Evolutionary conservation across 1,139 yeast genomes (phyloP), one percentile per base, ranked within the genome.

Genomic region (Scheffersomyces titani): DNA sequence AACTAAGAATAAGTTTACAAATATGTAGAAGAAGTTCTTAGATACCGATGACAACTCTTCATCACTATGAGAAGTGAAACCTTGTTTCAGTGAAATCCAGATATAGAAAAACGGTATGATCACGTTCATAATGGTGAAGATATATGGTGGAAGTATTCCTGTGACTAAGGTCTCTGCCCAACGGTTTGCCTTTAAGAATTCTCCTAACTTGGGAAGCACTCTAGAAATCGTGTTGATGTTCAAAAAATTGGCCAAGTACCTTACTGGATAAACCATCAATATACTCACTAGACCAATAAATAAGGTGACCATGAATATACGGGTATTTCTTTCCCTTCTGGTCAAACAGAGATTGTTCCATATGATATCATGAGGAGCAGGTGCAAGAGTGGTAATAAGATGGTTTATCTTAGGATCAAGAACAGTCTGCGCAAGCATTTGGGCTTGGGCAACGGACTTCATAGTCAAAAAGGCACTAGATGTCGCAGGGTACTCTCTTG

Each of bases 351-450:
- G 72, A 64, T 90, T 89, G 51, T 85, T 84, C 97, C 97, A 91
- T 54, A 89, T 80, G 21, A 91, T 86, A 69, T 91, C 97, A 60
- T 87, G 88, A 2, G 97, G 97, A 1, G 97, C 93, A 0, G 97
- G 97, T 0, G 97, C 97, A 52, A 90, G 76, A 52, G 79, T 81
- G 7, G 96, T 89, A 51, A 90, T 86, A 51, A 91, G 75, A 55
- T 88, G 88, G 66, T 87, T 83, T 1, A 91, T 88, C 55, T 86
- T 82, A 0, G 97, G 97, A 61, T 92, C 96, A 53, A 91, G 75
- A 0, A 90, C 90, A 0, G 97, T 91, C 69, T 92, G 97, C 0
- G 97, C 96, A 7, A 92, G 87, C 89, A 91, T 86, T 69, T 91
- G 97, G 1, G 97, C 97, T 64, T 88, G 87, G 0, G 96, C 90